Evolutionary conservation across 129 eudicot genomes (phyloP).

Genomic region (Arctium minus): DNA sequence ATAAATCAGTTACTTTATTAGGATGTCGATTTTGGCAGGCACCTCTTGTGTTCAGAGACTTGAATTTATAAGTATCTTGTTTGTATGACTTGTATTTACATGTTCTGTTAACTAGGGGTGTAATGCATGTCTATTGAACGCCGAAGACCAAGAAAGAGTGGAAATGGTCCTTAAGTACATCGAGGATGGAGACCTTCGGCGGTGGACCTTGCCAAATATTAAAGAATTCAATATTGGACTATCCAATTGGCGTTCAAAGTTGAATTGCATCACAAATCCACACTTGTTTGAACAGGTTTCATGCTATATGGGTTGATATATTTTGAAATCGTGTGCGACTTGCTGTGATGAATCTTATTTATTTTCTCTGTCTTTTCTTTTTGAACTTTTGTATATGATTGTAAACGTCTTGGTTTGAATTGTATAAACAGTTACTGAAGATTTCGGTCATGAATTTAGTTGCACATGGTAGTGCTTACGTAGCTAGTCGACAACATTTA

Average conservation of each 20-base stretch:
- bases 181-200: conserved; percentile 69
- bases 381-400: neutral
- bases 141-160: conserved; percentile 52
- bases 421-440: conserved; percentile 55
- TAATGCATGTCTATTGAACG: conserved; percentile 30
- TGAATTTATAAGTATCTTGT: neutral
- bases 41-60: neutral
- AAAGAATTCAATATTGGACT: conserved; percentile 68
- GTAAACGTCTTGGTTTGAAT: neutral
- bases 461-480: conserved; percentile 47
- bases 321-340: neutral
- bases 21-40: neutral
- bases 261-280: conserved; percentile 79
- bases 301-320: neutral
- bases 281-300: conserved; percentile 71
- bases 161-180: conserved; percentile 64
- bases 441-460: conserved; percentile 44
- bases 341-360: neutral
- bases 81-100: neutral
- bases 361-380: neutral
- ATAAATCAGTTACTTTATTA: neutral
- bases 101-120: conserved; percentile 36
- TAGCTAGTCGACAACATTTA: conserved; percentile 38
- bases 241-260: conserved; percentile 59
- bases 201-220: conserved; percentile 53